These are phyloP conservation scores for Volvox carteri DNA, from an alignment of 163 green algal genomes.

Conservation along the genomic window DNA sequence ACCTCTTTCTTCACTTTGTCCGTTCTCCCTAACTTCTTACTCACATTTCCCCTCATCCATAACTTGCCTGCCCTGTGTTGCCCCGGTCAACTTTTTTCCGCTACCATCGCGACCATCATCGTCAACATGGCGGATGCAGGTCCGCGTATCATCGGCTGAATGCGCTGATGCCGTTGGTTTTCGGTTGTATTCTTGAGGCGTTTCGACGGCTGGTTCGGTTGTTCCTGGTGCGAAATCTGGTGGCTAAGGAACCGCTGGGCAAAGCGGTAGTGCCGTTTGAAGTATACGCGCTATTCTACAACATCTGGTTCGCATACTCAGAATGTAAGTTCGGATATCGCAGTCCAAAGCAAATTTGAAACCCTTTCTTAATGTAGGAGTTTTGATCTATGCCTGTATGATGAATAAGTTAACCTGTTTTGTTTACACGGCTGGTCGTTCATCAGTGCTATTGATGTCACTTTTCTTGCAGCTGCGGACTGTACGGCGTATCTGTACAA, in stretches of 20 bases:
- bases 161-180: not conserved
- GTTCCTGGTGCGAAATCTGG: slow-evolving; percentile 9
- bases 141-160: not conserved
- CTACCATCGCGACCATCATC: too few relatives aligned
- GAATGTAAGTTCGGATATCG: slow-evolving; percentile 1
- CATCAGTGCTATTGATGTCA: not conserved
- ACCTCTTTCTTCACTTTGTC: too few relatives aligned
- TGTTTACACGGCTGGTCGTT: too few relatives aligned
- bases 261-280: slow-evolving; percentile 2
- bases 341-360: too few relatives aligned
- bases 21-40: too few relatives aligned
- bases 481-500: slow-evolving; percentile 15
- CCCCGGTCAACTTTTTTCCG: too few relatives aligned
- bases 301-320: slow-evolving; percentile 44
- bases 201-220: not conserved
- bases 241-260: not conserved
- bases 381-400: too few relatives aligned
- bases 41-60: too few relatives aligned
- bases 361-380: too few relatives aligned
- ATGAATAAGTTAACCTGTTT: not conserved
- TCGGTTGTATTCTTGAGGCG: not conserved
- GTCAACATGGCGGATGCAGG: too few relatives aligned
- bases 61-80: too few relatives aligned
- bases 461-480: slow-evolving; percentile 18
- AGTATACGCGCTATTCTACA: slow-evolving; percentile 13